Percentiles rank a stretch among this genome's conserved stretches.
phyloP scores from a whole-genome alignment of 164 flowering plant species.

The Piper longum region DNA sequence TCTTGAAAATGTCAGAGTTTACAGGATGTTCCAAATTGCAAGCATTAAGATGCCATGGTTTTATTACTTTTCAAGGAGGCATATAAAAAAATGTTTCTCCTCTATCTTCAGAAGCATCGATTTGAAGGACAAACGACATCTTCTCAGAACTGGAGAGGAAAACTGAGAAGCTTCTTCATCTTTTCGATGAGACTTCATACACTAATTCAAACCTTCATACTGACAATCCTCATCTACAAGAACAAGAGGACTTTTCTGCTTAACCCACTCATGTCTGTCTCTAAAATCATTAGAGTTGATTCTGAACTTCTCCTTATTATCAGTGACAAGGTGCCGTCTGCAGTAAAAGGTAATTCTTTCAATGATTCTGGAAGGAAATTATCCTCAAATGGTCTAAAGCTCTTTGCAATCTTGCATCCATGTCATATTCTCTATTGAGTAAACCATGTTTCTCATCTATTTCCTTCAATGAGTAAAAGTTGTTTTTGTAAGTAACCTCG shows the following conservation, averaged over 20 bases:
- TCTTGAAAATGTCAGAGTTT: slow-evolving; percentile 10
- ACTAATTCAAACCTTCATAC: slow-evolving; percentile 10
- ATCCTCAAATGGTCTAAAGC: slow-evolving; percentile 10
- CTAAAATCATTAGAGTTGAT: slow-evolving; percentile 15
- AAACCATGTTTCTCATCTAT: slow-evolving; percentile 8
- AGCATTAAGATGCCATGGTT: slow-evolving; percentile 7
- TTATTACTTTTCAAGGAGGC: slow-evolving; percentile 6
- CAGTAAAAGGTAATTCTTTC: not conserved
- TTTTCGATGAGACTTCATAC: slow-evolving; percentile 7
- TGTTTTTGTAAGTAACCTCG: slow-evolving; percentile 7
- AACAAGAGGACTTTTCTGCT: slow-evolving; percentile 7
- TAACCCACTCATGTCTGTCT: slow-evolving; percentile 11
- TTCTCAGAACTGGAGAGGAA: slow-evolving; percentile 5
- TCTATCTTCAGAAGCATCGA: slow-evolving; percentile 6
- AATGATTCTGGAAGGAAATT: slow-evolving; percentile 9
- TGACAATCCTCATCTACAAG: slow-evolving; percentile 13
- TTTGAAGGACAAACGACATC: slow-evolving; percentile 10
- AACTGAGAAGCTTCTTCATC: slow-evolving; percentile 13
- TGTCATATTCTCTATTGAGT: slow-evolving; percentile 4
- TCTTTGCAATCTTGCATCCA: slow-evolving; percentile 14
- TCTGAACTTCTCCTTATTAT: slow-evolving; percentile 18
- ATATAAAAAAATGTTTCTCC: slow-evolving; percentile 9
- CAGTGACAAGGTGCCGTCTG: not conserved
- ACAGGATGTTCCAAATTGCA: slow-evolving; percentile 9
- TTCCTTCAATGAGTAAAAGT: slow-evolving; percentile 10